Conservation (phyloP, 352 stramenopile genomes). For the Elongisporangium senticosum region DNA sequence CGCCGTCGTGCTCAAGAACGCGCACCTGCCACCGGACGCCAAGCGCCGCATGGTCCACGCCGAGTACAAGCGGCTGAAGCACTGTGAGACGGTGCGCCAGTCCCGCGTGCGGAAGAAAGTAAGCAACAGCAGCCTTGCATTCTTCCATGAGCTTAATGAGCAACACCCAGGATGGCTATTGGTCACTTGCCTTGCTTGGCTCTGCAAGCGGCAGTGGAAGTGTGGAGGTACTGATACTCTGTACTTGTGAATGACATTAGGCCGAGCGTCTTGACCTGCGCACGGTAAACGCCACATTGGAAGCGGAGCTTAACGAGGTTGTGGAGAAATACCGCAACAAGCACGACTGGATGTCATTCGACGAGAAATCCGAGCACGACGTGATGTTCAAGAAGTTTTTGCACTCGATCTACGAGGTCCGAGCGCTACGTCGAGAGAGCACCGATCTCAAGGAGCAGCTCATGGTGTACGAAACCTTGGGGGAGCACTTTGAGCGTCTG, state of each 20-base stretch:
- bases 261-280: constrained; percentile 49
- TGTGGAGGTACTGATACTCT: neutral
- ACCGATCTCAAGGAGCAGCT: constrained; percentile 44
- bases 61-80: constrained; percentile 69
- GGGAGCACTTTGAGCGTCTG: constrained; percentile 66
- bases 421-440: constrained; percentile 33
- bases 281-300: constrained; percentile 51
- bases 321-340: constrained; percentile 26
- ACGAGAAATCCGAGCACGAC: constrained; percentile 41
- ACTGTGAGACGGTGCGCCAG: constrained; percentile 75
- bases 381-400: constrained; percentile 62
- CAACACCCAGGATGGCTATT: neutral
- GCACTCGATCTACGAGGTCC: constrained; percentile 72
- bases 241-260: constrained; percentile 6
- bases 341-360: constrained; percentile 47
- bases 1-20: constrained; percentile 34
- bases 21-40: constrained; percentile 30
- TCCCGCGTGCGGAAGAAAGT: constrained; percentile 75
- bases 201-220: neutral
- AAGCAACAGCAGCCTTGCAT: neutral
- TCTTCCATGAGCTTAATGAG: neutral
- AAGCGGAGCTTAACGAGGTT: constrained; percentile 30
- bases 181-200: neutral
- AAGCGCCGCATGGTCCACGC: constrained; percentile 55
- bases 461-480: constrained; percentile 54